Base-by-base conservation (phyloP, 140 eudicot species). In the Erigeron philadelphicus region DNA sequence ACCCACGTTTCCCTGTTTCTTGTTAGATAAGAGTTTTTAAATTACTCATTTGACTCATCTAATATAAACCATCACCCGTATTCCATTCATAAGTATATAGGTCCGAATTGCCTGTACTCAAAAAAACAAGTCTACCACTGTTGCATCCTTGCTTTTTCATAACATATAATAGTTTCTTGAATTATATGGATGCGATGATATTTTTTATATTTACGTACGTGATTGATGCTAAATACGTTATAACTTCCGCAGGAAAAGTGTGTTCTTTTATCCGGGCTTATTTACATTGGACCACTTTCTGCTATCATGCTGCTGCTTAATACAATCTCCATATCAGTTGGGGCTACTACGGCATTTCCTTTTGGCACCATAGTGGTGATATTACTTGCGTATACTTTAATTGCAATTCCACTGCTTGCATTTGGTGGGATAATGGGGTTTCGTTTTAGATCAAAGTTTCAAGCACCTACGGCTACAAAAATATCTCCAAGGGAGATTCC, bases 381-480 rank as follows among this genome's bases (percentile, higher is more conserved):
- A 67, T 57, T 86, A 45, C 81, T 88, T 16, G 40, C 85, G n/a
- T 79, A 73, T 52, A 45, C 70, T 9, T 59, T 88, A 31, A 47
- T 84, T 23, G 78, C 85, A 42, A 64, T 88, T 67, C 96, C 98
- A 44, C 75, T 88, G 62, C 95, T 86, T 72, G 78, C 85, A 38
- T 73, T 88, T 53, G 98, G 98, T 69, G 98, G 90, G 61, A 11
- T 86, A 9, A 48, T 92, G 35, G 97, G 98, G 50, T 67, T 72
- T 64, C 79, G 78, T 16, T 80, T 57, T 65, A 84, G 87, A 56
- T 85, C 91, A 62, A 75, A 81, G 42, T 78, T 77, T 76, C 84
- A 72, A 75, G 81, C 88, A 63, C 85, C 98, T 77, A 79, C 86
- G 31, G 67, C 79, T 19, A 82, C 90, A 13, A 88, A 81, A 76